These are phyloP conservation scores for Pseudocercospora macadamiae DNA, from an alignment of 2,329 filamentous ascomycete genomes.

Conservation along the genomic window DNA sequence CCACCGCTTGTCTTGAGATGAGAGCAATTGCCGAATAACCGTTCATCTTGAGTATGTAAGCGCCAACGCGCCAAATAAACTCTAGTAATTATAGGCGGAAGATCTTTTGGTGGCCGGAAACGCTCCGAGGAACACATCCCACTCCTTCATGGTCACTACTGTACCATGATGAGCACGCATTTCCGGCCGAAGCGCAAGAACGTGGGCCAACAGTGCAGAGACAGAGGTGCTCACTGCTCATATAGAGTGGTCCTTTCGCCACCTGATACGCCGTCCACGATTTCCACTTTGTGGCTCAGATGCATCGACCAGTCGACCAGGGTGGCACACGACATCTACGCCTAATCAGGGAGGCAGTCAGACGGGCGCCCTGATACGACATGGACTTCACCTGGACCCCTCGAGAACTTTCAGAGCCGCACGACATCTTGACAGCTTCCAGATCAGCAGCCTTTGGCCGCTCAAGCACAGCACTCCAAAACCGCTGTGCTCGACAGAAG, in stretches of 20 bases:
- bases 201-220: not conserved
- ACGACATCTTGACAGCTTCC: not conserved
- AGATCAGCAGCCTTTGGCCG: too few relatives aligned
- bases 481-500: too few relatives aligned
- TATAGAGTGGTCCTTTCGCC: not conserved
- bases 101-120: not conserved
- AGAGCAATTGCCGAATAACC: too few relatives aligned
- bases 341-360: too few relatives aligned
- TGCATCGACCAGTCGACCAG: slow-evolving; percentile 1
- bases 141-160: slow-evolving; percentile 10
- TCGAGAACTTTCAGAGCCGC: not conserved
- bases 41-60: slow-evolving; percentile 7
- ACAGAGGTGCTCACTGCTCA: not conserved
- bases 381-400: not conserved
- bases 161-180: not conserved
- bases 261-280: not conserved
- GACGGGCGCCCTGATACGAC: not conserved
- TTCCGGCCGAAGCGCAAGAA: not conserved
- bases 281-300: not conserved
- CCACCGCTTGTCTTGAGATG: too few relatives aligned
- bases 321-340: not conserved
- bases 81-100: slow-evolving; percentile 3
- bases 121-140: slow-evolving; percentile 11
- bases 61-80: slow-evolving; percentile 1
- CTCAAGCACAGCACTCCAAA: too few relatives aligned